A percentile compares a stretch with the other conserved stretches of the same genome.
Conservation (phyloP, 2,329 filamentous ascomycete genomes). For the Calonectria montana region DNA sequence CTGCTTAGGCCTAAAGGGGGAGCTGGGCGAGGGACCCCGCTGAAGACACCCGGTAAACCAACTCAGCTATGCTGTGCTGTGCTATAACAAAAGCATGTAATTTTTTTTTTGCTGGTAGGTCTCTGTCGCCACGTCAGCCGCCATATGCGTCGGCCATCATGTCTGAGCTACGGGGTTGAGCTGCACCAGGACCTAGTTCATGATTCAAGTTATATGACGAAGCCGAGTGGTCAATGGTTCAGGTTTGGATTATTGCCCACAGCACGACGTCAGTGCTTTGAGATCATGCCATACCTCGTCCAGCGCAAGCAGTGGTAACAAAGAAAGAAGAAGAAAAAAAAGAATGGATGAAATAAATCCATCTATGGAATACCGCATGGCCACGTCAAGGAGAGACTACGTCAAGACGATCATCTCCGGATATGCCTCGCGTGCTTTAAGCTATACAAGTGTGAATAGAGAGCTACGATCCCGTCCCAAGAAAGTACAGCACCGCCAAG, state of each 20-base stretch:
- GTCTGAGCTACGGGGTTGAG: neutral
- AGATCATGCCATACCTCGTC: conserved; percentile 5
- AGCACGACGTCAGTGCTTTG: conserved; percentile 15
- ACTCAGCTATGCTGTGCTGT: neutral
- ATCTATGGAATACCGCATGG: neutral
- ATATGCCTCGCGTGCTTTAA: too few species aligned
- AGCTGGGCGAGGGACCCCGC: conserved; percentile 8
- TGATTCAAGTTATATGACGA: neutral
- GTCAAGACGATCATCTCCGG: too few species aligned
- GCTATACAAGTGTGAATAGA: neutral
- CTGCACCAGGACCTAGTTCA: neutral
- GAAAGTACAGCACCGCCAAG: neutral
- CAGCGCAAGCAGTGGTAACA: neutral
- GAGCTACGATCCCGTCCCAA: neutral
- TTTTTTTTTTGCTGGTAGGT: neutral
- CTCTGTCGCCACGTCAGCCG: neutral
- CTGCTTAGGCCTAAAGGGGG: conserved; percentile 4
- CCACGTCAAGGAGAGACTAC: too few species aligned
- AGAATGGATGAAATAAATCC: neutral
- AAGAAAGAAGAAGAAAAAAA: neutral
- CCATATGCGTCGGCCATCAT: conserved; percentile 6
- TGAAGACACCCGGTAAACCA: neutral
- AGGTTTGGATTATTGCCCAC: neutral
- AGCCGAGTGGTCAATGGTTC: neutral
- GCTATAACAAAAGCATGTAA: neutral